These are phyloP conservation scores for Schoenoplectus tabernaemontani DNA, from an alignment of 202 grass and related monocot species.

Conservation along the genomic window DNA sequence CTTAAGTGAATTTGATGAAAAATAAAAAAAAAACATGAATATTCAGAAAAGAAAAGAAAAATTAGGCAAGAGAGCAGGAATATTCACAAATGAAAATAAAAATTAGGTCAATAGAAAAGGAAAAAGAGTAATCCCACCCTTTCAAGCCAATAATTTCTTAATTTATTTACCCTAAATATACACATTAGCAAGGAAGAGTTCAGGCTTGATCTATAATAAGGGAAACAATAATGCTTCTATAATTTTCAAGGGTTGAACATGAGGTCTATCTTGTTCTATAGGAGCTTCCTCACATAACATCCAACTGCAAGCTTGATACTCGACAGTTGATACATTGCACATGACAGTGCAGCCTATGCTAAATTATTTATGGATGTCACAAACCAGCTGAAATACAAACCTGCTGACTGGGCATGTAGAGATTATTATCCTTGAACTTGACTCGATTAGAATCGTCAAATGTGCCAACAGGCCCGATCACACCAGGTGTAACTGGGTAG, in stretches of 20 bases:
- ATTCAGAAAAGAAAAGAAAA: background rate
- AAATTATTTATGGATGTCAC: background rate
- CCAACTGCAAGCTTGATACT: background rate
- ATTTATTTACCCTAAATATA: background rate
- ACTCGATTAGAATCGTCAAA: constrained; percentile 49
- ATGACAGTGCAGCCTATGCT: background rate
- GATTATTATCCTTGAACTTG: constrained; percentile 71
- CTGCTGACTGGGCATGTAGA: constrained; percentile 55
- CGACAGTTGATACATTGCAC: background rate
- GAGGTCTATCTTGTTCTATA: background rate
- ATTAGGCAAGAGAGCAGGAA: background rate
- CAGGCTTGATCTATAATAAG: background rate
- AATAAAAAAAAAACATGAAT: background rate
- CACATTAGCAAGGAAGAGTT: background rate
- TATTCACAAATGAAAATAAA: too few relatives aligned
- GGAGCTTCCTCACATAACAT: background rate
- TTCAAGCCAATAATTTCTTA: background rate
- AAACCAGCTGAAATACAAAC: constrained; percentile 25
- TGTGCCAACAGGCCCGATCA: constrained; percentile 31
- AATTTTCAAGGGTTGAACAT: background rate
- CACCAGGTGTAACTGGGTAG: constrained; percentile 46
- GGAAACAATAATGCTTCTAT: background rate
- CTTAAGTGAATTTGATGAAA: background rate
- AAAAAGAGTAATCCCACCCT: background rate
- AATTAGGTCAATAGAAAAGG: background rate